These are phyloP conservation scores for Geotrichum phurueaensis DNA, from an alignment of 1,139 yeast genomes.

Conservation along the genomic window DNA sequence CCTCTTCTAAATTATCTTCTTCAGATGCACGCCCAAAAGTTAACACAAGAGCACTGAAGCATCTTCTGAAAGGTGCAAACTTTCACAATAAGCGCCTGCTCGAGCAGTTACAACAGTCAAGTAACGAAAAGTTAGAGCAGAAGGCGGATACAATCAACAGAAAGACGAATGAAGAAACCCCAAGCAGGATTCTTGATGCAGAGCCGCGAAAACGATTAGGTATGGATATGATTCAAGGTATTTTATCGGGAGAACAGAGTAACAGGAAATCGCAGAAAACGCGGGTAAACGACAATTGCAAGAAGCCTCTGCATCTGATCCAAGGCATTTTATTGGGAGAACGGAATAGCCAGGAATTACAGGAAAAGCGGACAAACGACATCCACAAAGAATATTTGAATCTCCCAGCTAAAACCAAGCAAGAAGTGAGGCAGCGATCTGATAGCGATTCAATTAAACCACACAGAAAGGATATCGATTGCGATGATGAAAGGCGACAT, in stretches of 20 bases:
- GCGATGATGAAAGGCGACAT: neutral
- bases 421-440: neutral
- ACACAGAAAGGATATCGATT: neutral
- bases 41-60: slow-evolving; percentile 17
- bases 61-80: slow-evolving; percentile 15
- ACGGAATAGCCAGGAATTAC: neutral
- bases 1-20: neutral
- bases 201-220: neutral
- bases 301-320: neutral
- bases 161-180: neutral
- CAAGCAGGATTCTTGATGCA: neutral
- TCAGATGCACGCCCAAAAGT: slow-evolving; percentile 11
- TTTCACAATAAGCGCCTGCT: slow-evolving; percentile 16
- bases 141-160: neutral
- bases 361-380: neutral
- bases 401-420: neutral
- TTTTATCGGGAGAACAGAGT: neutral
- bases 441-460: neutral
- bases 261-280: neutral
- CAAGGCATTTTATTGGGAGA: neutral
- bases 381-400: neutral
- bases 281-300: neutral
- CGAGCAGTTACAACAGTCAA: slow-evolving; percentile 4
- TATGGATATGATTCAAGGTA: neutral
- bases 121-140: neutral